A percentile compares a stretch with the other conserved stretches of the same genome.
These are phyloP conservation scores for Globisporangium iwayamae DNA, from an alignment of 352 stramenopile species.

Conservation along the genomic window DNA sequence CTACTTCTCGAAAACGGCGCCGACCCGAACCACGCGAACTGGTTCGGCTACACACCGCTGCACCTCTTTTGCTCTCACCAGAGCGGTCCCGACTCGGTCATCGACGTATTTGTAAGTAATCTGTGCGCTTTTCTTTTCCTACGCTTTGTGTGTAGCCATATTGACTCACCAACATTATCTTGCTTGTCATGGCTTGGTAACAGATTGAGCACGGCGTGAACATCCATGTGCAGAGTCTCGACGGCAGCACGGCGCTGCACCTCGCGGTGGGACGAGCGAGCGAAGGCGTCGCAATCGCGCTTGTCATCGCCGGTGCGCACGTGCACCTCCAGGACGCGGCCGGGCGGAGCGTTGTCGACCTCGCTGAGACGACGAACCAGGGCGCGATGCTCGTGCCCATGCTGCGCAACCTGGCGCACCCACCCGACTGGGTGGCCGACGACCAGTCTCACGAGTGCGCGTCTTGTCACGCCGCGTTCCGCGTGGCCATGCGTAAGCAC, in stretches of 20 bases:
- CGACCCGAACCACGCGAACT: conserved; percentile 72
- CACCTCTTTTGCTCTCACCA: conserved; percentile 87
- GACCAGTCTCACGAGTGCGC: conserved; percentile 71
- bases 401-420: conserved; percentile 64
- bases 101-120: conserved; percentile 79
- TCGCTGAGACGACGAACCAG: conserved; percentile 80
- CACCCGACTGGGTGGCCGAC: conserved; percentile 63
- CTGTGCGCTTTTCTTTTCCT: background rate
- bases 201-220: conserved; percentile 79
- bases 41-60: conserved; percentile 84
- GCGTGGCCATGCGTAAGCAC: conserved; percentile 81
- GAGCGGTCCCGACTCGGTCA: conserved; percentile 54
- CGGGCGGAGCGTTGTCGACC: conserved; percentile 76
- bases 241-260: conserved; percentile 82
- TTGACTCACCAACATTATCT: background rate
- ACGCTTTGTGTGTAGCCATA: background rate
- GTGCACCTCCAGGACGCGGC: conserved; percentile 81
- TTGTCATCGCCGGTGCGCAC: conserved; percentile 71
- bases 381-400: conserved; percentile 78
- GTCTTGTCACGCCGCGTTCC: conserved; percentile 69
- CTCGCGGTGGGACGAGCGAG: conserved; percentile 73
- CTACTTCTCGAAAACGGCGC: conserved; percentile 77
- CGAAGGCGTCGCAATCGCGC: conserved; percentile 61
- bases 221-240: conserved; percentile 78
- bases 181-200: background rate